Conservation (phyloP, 225 moss, liverwort and hornwort genomes). For the Anthoceros angustus region DNA sequence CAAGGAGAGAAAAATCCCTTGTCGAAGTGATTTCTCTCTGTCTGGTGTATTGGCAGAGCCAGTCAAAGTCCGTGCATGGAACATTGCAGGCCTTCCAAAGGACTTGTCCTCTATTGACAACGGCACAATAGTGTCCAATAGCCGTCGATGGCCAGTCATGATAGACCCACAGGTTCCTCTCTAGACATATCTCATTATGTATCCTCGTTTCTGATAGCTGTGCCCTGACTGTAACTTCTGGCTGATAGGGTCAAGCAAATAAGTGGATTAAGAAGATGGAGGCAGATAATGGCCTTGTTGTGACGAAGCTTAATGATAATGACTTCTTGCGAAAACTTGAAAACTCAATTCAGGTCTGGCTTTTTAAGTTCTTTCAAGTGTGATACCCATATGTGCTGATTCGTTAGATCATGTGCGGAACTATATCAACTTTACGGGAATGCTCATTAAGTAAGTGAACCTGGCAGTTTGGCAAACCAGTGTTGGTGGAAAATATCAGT, state of each 20-base stretch:
- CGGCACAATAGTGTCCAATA: conserved; percentile 70
- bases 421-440: too few species aligned
- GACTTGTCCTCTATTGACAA: conserved; percentile 84
- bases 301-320: conserved; percentile 65
- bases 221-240: not conserved
- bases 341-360: too few species aligned
- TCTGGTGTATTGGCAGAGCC: conserved; percentile 51
- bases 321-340: conserved; percentile 80
- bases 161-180: conserved; percentile 97
- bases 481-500: conserved; percentile 66
- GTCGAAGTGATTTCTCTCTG: conserved; percentile 45
- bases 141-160: conserved; percentile 80
- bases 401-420: too few species aligned
- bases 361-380: too few species aligned
- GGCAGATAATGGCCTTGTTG: conserved; percentile 67
- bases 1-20: conserved; percentile 44
- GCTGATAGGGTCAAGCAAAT: conserved; percentile 62
- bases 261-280: conserved; percentile 94
- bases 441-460: too few species aligned
- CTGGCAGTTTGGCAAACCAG: conserved; percentile 44
- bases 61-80: conserved; percentile 68
- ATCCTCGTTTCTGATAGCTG: not conserved
- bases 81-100: conserved; percentile 78
- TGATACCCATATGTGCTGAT: too few species aligned
- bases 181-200: not conserved